Conservation (phyloP, 2,329 filamentous ascomycete genomes). For the Ceratocystiopsis minuta region DNA sequence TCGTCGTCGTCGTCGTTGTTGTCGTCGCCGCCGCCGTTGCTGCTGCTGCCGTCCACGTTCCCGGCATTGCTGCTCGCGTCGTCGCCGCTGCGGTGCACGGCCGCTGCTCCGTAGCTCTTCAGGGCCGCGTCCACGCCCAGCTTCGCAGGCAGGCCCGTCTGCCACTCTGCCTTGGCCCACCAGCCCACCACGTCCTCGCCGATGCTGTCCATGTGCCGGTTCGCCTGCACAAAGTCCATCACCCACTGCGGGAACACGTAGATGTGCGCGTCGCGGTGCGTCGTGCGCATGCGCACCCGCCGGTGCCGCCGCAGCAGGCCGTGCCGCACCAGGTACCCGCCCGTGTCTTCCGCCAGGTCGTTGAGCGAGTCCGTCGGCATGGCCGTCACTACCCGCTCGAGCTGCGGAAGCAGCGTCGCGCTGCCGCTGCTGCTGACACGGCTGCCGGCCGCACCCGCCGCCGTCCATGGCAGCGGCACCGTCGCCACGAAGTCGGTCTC, state of each 20-base stretch:
- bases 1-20: not conserved
- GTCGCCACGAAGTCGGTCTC: conserved; percentile 86
- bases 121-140: conserved; percentile 54
- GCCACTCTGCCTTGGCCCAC: conserved; percentile 93
- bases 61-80: conserved; percentile 7
- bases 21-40: conserved; percentile 11
- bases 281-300: conserved; percentile 61
- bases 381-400: conserved; percentile 68
- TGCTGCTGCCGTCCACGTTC: conserved; percentile 8
- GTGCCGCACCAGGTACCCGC: conserved; percentile 56
- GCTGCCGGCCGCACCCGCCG: conserved; percentile 36
- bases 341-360: conserved; percentile 61
- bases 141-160: conserved; percentile 61
- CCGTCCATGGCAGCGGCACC: conserved; percentile 41
- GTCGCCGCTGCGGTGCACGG: conserved; percentile 14
- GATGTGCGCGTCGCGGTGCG: conserved; percentile 78
- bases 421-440: not conserved
- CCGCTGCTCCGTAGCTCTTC: conserved; percentile 3
- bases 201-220: conserved; percentile 71
- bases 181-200: conserved; percentile 84
- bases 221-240: conserved; percentile 61
- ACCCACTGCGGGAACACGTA: conserved; percentile 92
- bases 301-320: conserved; percentile 58
- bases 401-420: conserved; percentile 41
- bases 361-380: conserved; percentile 81